Evolutionary conservation across 345 rosid species (phyloP).

Genomic region (Pelargonium nanum): DNA sequence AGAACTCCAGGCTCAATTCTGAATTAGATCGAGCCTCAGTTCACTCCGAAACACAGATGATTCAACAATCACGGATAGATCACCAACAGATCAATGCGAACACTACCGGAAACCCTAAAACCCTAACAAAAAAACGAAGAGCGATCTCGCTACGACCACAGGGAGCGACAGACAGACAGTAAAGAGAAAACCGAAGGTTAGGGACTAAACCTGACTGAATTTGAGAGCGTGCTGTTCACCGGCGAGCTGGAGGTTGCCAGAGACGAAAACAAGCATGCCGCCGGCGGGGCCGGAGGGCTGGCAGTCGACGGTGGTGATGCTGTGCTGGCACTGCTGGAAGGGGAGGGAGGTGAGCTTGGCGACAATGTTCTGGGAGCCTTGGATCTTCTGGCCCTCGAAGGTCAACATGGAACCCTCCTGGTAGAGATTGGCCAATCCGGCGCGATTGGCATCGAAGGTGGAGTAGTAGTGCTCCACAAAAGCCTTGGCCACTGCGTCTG

Average conservation of each 20-base stretch:
- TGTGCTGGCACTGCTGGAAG: slow-evolving; percentile 87
- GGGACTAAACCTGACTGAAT: slow-evolving; percentile 94
- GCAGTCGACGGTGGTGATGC: slow-evolving; percentile 76
- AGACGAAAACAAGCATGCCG: slow-evolving; percentile 89
- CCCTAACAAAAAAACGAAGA: neutral
- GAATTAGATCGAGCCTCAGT: neutral
- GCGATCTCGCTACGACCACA: neutral
- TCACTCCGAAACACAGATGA: neutral
- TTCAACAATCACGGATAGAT: slow-evolving; percentile 11
- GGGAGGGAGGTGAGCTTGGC: slow-evolving; percentile 76
- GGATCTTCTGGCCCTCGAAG: slow-evolving; percentile 93
- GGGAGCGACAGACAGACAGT: neutral
- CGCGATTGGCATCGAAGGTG: slow-evolving; percentile 69
- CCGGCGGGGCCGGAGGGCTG: slow-evolving; percentile 96
- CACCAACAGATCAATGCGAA: slow-evolving; percentile 15
- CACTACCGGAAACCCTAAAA: slow-evolving; percentile 4
- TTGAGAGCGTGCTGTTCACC: slow-evolving; percentile 91
- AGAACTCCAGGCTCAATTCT: neutral
- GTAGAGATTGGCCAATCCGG: slow-evolving; percentile 51
- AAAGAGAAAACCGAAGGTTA: slow-evolving; percentile 5
- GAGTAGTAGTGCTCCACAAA: slow-evolving; percentile 88
- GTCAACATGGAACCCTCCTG: slow-evolving; percentile 85
- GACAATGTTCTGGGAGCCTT: slow-evolving; percentile 66
- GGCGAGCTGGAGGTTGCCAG: slow-evolving; percentile 81
- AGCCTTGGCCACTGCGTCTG: slow-evolving; percentile 67